phyloP scores from a whole-genome alignment of 345 rosid genomes.

The Litchi chinensis region DNA sequence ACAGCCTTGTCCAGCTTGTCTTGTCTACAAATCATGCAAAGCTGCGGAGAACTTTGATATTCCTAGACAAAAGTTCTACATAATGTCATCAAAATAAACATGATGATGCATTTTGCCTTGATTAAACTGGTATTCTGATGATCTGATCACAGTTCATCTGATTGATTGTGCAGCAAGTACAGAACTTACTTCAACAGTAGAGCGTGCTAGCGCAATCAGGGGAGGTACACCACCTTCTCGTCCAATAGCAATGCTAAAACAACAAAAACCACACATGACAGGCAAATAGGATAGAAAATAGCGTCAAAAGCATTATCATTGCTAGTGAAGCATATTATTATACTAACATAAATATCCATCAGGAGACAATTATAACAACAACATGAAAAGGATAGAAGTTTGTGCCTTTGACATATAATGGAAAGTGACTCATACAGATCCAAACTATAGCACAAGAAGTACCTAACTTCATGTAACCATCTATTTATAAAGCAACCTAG shows the following conservation, averaged over 20 bases:
- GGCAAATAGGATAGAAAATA: constrained; percentile 12
- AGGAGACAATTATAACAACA: neutral
- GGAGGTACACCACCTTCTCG: constrained; percentile 48
- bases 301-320: constrained; percentile 7
- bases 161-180: neutral
- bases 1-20: neutral
- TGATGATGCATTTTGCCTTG: neutral
- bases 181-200: constrained; percentile 32
- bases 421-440: neutral
- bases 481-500: neutral
- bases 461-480: neutral
- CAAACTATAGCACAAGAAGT: neutral
- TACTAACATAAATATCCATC: neutral
- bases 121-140: neutral
- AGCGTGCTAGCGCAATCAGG: constrained; percentile 40
- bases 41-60: neutral
- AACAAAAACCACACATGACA: neutral
- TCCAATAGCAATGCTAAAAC: constrained; percentile 44
- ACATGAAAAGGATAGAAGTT: neutral
- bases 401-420: neutral
- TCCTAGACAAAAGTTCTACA: neutral
- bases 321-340: neutral
- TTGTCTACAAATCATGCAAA: neutral
- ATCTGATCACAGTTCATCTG: constrained; percentile 8
- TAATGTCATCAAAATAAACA: neutral